Conservation (phyloP, 306 rosid species). For the Sindora glabra region DNA sequence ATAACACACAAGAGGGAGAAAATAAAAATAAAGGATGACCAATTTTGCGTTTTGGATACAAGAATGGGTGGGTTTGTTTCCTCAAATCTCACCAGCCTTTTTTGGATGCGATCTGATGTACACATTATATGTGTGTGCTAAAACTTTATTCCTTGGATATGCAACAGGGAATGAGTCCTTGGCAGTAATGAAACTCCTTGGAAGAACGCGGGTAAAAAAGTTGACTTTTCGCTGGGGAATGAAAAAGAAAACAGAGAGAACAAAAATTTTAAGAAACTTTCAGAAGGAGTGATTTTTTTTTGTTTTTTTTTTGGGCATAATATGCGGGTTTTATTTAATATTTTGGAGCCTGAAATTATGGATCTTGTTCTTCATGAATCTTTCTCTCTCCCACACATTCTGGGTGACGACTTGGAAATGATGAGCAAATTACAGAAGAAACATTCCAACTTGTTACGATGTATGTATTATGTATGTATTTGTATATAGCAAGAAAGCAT, state of each 20-base stretch:
- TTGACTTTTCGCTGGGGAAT: background rate
- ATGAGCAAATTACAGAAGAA: constrained; percentile 23
- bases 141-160: too few species aligned
- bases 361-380: constrained; percentile 9
- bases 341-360: constrained; percentile 10
- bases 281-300: constrained; percentile 9
- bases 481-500: too few species aligned
- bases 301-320: background rate
- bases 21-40: background rate
- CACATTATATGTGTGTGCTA: too few species aligned
- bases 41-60: background rate
- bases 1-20: too few species aligned
- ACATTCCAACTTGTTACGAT: constrained; percentile 14
- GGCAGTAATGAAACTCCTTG: background rate
- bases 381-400: constrained; percentile 13
- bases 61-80: too few species aligned
- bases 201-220: background rate
- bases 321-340: too few species aligned
- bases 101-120: too few species aligned
- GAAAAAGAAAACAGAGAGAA: background rate
- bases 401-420: constrained; percentile 28
- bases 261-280: constrained; percentile 22
- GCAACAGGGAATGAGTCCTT: background rate
- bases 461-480: background rate
- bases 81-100: too few species aligned